Conservation (phyloP, 768 basidiomycete genomes). For the Termitomyces sp. region DNA sequence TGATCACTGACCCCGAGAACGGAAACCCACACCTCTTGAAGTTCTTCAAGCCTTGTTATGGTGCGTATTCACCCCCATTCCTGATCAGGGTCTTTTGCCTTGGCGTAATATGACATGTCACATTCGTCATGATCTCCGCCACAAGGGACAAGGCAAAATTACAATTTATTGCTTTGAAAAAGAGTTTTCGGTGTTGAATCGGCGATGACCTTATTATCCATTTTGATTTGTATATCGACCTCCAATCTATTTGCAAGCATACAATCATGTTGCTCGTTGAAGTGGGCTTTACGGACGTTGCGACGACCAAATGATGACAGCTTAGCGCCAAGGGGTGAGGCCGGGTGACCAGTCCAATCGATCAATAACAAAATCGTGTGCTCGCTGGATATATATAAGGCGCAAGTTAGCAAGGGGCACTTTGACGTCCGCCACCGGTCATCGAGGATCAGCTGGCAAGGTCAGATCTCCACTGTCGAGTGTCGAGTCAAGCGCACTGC, state of each 20-base stretch:
- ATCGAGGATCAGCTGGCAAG: conserved; percentile 5
- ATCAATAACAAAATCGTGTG: conserved; percentile 11
- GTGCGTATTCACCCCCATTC: not conserved
- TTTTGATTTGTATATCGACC: not conserved
- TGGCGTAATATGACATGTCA: not conserved
- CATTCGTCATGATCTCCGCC: not conserved
- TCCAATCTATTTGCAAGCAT: not conserved
- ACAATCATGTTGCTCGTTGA: not conserved
- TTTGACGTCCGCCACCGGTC: conserved; percentile 1
- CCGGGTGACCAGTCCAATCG: conserved; percentile 7
- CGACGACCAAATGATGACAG: not conserved
- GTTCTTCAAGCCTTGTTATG: not conserved
- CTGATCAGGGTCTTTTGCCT: not conserved
- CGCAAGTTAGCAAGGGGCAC: not conserved
- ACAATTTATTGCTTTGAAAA: not conserved
- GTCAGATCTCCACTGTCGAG: not conserved
- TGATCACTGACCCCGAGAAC: conserved; percentile 2
- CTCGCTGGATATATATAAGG: conserved; percentile 12
- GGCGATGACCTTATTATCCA: not conserved
- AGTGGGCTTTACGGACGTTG: not conserved
- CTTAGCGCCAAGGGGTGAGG: conserved; percentile 10
- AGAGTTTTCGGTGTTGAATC: not conserved
- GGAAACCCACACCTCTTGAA: not conserved
- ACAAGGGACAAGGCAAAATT: not conserved
- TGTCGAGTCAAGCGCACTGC: conserved; percentile 1